phyloP scores from a whole-genome alignment of 169 alveolate species.

The Eimeria maxima region DNA sequence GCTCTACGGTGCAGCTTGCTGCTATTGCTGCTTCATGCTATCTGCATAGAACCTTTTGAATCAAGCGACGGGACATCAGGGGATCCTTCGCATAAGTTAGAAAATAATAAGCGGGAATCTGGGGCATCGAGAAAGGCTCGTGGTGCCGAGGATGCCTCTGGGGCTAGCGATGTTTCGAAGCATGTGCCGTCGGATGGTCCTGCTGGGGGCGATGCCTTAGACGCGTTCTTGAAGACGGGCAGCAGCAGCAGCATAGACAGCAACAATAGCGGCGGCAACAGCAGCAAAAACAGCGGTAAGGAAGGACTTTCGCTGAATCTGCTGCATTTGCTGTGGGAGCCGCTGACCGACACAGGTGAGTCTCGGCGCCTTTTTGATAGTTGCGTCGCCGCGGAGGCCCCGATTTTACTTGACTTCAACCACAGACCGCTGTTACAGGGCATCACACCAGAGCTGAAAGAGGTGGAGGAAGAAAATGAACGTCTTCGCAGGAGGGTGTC shows the following conservation, averaged over 20 bases:
- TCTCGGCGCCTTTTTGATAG: neutral
- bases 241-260: neutral
- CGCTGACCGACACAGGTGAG: neutral
- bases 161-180: neutral
- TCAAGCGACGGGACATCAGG: neutral
- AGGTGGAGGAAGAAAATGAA: conserved; percentile 9
- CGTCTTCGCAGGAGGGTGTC: neutral
- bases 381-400: conserved; percentile 26
- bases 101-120: neutral
- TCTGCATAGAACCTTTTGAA: neutral
- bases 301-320: neutral
- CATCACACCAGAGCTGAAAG: neutral
- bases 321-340: conserved; percentile 39
- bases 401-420: neutral
- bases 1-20: neutral
- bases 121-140: neutral
- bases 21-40: neutral
- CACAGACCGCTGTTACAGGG: conserved; percentile 30
- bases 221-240: neutral
- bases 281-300: neutral
- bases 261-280: neutral
- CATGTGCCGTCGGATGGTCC: neutral
- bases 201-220: neutral
- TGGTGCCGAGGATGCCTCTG: neutral
- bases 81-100: neutral